Evolutionary conservation across 805 yeast genomes (phyloP).

Genomic region (Teunomyces barrocoloradensis): DNA sequence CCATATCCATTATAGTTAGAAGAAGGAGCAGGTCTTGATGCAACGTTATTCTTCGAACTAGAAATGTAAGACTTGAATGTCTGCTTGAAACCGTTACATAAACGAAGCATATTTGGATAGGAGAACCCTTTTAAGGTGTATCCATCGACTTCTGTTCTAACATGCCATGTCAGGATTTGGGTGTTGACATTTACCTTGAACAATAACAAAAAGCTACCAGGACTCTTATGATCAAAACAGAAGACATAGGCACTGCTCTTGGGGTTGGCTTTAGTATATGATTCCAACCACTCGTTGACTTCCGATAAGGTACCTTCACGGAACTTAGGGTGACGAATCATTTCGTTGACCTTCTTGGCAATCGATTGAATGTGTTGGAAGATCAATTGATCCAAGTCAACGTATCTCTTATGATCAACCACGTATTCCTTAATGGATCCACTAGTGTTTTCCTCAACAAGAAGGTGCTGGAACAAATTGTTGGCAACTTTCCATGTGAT

Average conservation of each 20-base stretch:
- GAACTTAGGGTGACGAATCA: constrained; percentile 86
- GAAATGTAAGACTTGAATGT: constrained; percentile 38
- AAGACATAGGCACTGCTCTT: constrained; percentile 87
- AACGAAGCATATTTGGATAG: constrained; percentile 83
- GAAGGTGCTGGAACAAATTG: constrained; percentile 86
- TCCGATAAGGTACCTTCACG: constrained; percentile 75
- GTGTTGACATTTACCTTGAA: constrained; percentile 77
- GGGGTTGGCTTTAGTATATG: constrained; percentile 88
- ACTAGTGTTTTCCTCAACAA: constrained; percentile 72
- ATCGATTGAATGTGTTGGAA: constrained; percentile 83
- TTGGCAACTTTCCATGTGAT: constrained; percentile 96
- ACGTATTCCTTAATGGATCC: constrained; percentile 49
- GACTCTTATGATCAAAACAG: constrained; percentile 83
- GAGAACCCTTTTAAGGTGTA: constrained; percentile 73
- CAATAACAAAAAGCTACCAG: constrained; percentile 89
- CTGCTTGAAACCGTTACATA: constrained; percentile 95
- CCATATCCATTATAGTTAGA: constrained; percentile 23
- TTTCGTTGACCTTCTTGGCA: constrained; percentile 77
- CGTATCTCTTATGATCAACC: constrained; percentile 69
- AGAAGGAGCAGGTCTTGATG: constrained; percentile 15
- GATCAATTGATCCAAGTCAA: constrained; percentile 91
- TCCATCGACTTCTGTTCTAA: constrained; percentile 85
- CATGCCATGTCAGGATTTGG: constrained; percentile 81
- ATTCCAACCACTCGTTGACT: constrained; percentile 81
- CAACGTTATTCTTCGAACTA: constrained; percentile 8